phyloP scores from a whole-genome alignment of 2,329 filamentous ascomycete genomes.

The Ceratocystis eucalypticola region DNA sequence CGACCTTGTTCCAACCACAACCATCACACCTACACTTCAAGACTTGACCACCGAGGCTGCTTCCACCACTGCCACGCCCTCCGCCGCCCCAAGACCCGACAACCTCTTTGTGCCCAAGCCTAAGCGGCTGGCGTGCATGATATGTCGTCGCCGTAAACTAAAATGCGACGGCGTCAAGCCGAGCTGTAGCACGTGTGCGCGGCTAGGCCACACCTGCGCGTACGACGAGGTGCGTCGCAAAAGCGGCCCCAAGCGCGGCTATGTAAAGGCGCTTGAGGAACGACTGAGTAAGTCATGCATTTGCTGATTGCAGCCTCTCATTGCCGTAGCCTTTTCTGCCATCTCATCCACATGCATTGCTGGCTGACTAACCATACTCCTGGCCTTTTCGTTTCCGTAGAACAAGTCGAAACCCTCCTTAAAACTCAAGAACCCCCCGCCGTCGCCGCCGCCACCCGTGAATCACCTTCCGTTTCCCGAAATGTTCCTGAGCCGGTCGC shows the following conservation, averaged over 20 bases:
- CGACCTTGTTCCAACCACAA: constrained; percentile 22
- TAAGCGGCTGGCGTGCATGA: constrained; percentile 90
- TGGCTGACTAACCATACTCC: not conserved
- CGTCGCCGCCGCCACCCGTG: constrained; percentile 20
- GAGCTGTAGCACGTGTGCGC: constrained; percentile 74
- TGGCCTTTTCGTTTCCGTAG: constrained; percentile 31
- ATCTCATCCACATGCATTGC: not conserved
- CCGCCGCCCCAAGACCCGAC: constrained; percentile 33
- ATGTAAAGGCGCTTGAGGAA: constrained; percentile 88
- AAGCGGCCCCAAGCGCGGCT: constrained; percentile 86
- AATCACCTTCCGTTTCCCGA: constrained; percentile 1
- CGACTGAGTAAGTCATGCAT: constrained; percentile 57
- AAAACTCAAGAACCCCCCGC: constrained; percentile 55
- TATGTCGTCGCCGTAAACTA: constrained; percentile 84
- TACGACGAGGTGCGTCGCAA: constrained; percentile 90
- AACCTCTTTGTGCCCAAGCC: constrained; percentile 54
- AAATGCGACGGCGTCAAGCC: constrained; percentile 77
- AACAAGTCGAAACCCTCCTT: constrained; percentile 83
- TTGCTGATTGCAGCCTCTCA: not conserved
- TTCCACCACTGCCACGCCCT: constrained; percentile 27
- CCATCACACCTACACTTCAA: constrained; percentile 25
- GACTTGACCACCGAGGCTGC: constrained; percentile 20
- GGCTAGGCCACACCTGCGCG: constrained; percentile 74
- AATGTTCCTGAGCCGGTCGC: constrained; percentile 8
- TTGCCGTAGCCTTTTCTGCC: not conserved